Percentiles rank a stretch among this genome's conserved stretches.
Conservation (phyloP, 1,284 basidiomycete species). For the Rhodotorula sp. region DNA sequence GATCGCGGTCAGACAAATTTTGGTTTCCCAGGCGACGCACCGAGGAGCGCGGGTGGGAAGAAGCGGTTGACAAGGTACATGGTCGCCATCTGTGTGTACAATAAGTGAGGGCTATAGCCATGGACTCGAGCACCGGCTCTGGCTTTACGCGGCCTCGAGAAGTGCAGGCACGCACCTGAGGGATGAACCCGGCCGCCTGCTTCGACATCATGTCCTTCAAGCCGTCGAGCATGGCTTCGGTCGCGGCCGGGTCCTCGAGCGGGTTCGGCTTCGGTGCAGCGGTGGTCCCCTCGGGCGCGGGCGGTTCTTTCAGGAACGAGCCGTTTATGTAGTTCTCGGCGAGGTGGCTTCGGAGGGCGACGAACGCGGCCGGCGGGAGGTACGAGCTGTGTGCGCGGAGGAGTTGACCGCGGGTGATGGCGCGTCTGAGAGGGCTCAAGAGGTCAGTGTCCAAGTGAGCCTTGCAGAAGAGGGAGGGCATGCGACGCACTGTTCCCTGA, state of each 20-base stretch:
- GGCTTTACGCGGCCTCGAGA: too few species aligned
- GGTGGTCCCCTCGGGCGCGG: conserved; percentile 55
- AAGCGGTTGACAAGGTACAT: conserved; percentile 99
- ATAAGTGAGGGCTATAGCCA: neutral
- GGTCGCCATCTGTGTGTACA: conserved; percentile 79
- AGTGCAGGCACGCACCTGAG: conserved; percentile 37
- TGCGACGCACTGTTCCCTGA: conserved; percentile 95
- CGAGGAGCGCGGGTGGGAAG: conserved; percentile 96
- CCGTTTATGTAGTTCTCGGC: conserved; percentile 66
- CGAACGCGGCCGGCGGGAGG: conserved; percentile 57
- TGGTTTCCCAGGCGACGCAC: conserved; percentile 58
- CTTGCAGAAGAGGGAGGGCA: too few species aligned
- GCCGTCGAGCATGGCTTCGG: conserved; percentile 99
- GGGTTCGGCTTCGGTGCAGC: conserved; percentile 57
- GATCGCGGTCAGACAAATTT: neutral
- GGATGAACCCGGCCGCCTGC: conserved; percentile 77
- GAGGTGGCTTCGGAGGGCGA: conserved; percentile 40
- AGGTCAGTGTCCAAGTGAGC: too few species aligned
- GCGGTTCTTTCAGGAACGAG: conserved; percentile 76
- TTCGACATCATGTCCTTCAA: conserved; percentile 99
- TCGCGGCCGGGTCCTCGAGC: conserved; percentile 79
- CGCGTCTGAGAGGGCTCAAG: too few species aligned
- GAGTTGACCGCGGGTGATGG: conserved; percentile 74
- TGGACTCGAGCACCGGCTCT: neutral
- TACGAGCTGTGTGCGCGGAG: conserved; percentile 71